phyloP scores from a whole-genome alignment of 805 yeast species.

The Maudiozyma bulderi region DNA sequence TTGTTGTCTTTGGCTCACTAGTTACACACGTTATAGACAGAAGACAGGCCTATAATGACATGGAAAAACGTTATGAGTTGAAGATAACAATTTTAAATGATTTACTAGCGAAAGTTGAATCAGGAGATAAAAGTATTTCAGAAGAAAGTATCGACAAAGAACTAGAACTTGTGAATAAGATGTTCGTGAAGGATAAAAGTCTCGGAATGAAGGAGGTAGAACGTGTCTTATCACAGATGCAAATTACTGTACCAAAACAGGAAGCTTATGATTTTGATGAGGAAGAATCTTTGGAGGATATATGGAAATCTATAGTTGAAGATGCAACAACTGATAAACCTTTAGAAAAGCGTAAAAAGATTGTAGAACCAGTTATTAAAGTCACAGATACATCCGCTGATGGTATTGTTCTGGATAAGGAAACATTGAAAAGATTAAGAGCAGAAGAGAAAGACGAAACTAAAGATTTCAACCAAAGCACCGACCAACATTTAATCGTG shows the following conservation, averaged over 20 bases:
- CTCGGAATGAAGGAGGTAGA: not conserved
- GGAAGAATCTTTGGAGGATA: slow-evolving; percentile 23
- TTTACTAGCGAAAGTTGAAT: slow-evolving; percentile 31
- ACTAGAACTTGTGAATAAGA: slow-evolving; percentile 29
- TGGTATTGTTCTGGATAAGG: slow-evolving; percentile 16
- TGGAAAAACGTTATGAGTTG: slow-evolving; percentile 31
- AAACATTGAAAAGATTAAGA: slow-evolving; percentile 9
- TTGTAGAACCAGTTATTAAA: not conserved
- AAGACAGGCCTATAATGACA: slow-evolving; percentile 32
- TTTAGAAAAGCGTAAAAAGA: not conserved
- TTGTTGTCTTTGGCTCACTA: slow-evolving; percentile 39
- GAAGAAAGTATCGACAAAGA: slow-evolving; percentile 35
- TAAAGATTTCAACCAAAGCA: slow-evolving; percentile 22
- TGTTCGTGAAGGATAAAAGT: slow-evolving; percentile 15
- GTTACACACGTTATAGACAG: slow-evolving; percentile 37
- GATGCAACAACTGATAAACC: slow-evolving; percentile 9
- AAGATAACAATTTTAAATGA: slow-evolving; percentile 32
- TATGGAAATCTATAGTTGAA: slow-evolving; percentile 22
- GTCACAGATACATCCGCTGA: not conserved
- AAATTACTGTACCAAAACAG: slow-evolving; percentile 3
- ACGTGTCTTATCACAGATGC: not conserved
- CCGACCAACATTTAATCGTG: slow-evolving; percentile 30
- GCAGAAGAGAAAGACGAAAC: slow-evolving; percentile 21
- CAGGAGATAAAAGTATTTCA: slow-evolving; percentile 33
- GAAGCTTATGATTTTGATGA: slow-evolving; percentile 8